Base-by-base conservation (phyloP, 2,329 filamentous ascomycete species). In the Plenodomus lindquistii region DNA sequence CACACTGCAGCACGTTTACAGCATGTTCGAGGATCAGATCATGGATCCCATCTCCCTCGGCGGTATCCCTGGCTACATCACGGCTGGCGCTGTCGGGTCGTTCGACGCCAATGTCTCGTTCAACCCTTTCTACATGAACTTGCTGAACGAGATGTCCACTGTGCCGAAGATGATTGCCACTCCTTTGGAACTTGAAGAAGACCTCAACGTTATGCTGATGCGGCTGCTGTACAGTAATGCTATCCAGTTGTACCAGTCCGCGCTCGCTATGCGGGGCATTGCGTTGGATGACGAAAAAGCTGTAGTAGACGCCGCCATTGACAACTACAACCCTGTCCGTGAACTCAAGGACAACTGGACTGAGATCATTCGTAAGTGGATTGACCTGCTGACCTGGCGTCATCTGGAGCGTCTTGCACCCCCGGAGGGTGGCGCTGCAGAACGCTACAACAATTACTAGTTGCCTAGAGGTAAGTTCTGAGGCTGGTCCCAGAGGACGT, bases 351-450 rank as follows among this genome's bases (percentile, higher is more conserved):
- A 40, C 2, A 49, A 53, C 10, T 51, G 45, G 49, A 36, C 38
- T 10, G 21, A 20, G 3, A 46, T 58, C 2, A 18, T 51, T 11
- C 34, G 24, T 4, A 46, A 47, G 8, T 49, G 42, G 40, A 40
- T 53, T 2, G 46, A 48, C 9, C 16, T 55, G 29, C 29, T 58
- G 24, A 29, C 47, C n/a, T 58, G 52, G 46, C 44, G 49, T 34
- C 49, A 54, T 24, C 24, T 53, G 11, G 44, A 54, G 42, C 42
- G 49, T 6, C 29, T 46, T 37, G 40, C 40, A 11, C 21, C 38
- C n/a, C 40, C 39, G 6, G 38, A 48, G 9, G 42, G 44, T 15
- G 44, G 24, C 34, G 44, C 39, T 37, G 37, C 40, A 10, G 50
- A 48, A 17, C 50, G 44, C 15, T 27, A 34, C 17, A 11, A 36